Base-by-base conservation (phyloP, 1,284 basidiomycete genomes). In the Anthracocystis walkeri region DNA sequence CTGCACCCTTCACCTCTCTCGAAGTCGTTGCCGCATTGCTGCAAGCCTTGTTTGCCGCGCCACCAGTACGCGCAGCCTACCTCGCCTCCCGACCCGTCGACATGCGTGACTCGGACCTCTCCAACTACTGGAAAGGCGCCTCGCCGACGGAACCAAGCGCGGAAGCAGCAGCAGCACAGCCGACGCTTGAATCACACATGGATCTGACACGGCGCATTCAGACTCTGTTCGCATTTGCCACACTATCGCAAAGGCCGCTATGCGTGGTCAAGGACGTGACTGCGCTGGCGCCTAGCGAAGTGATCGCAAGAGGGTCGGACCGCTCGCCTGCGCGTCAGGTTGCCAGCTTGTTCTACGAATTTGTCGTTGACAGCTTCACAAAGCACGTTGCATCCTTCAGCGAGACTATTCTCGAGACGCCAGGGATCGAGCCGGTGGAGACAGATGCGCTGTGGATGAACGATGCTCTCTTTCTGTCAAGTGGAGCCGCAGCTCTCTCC, bases 71-170 rank as follows among this genome's bases (percentile, higher is more conserved):
- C 2, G 44, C 40, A 3, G 74, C 74, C 18, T 77, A 62, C 38
- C 51, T 73, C 0, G 56, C 65, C 6, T 58, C 45, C 2, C 45
- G 61, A 21, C 65, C 65, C 10, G 38, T 48, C 31, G 74, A 77
- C 46, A 35, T 40, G 18, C 70, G 63, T 25, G 58, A 46, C 8
- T 41, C 62, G 5, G 74, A 77, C 23, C 42, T 77, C 7, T 56
- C 63, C 25, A 65, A 69, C 45, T 77, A 69, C 50, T 77, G 74
- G 74, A 77, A 66, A 46, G 69, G 69, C n/a, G 46, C 59, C 0
- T 3, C 58, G 3, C 69, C 74, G 5, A 59, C 70, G 14, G 65
- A 73, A 14, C 11, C 25, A 4, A 35, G 20, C 16, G 53, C 48
- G 7, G 51, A 52, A 6, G 1, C 52, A 16, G 27, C 52, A 16